Evolutionary conservation across 345 rosid species (phyloP).

Genomic region (Hibiscus mutabilis): DNA sequence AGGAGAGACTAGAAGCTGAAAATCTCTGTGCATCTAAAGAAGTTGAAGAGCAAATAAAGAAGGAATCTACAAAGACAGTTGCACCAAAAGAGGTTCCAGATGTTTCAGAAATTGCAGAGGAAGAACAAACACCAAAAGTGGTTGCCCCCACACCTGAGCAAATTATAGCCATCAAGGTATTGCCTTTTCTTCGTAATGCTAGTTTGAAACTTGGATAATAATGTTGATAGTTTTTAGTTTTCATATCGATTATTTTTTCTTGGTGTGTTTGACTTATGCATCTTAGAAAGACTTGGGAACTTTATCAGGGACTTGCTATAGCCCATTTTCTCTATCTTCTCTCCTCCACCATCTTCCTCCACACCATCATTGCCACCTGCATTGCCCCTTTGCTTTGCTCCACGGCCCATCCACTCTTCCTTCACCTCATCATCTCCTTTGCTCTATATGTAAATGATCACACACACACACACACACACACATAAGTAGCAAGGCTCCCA

Average conservation of each 20-base stretch:
- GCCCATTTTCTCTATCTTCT: too few relatives aligned
- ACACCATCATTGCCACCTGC: too few relatives aligned
- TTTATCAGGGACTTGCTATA: not conserved
- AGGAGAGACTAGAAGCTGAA: conserved; percentile 93
- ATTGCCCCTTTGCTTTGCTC: too few relatives aligned
- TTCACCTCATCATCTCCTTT: too few relatives aligned
- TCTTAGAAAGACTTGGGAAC: not conserved
- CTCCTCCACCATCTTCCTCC: too few relatives aligned
- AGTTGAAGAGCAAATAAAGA: conserved; percentile 78
- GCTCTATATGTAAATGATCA: too few relatives aligned
- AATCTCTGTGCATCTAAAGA: conserved; percentile 80
- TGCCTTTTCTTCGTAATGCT: not conserved
- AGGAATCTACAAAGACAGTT: conserved; percentile 46
- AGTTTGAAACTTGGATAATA: not conserved
- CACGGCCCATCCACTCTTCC: too few relatives aligned
- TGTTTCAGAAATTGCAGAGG: conserved; percentile 45
- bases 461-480: too few relatives aligned
- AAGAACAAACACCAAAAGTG: conserved; percentile 57
- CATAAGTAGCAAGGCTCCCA: too few relatives aligned
- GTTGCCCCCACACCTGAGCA: conserved; percentile 94
- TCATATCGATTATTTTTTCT: not conserved
- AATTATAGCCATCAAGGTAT: conserved; percentile 92
- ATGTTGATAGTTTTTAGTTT: not conserved
- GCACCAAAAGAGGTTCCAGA: conserved; percentile 56
- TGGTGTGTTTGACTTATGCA: not conserved